These are phyloP conservation scores for Linum lewisii DNA, from an alignment of 345 rosid genomes.

Conservation along the genomic window DNA sequence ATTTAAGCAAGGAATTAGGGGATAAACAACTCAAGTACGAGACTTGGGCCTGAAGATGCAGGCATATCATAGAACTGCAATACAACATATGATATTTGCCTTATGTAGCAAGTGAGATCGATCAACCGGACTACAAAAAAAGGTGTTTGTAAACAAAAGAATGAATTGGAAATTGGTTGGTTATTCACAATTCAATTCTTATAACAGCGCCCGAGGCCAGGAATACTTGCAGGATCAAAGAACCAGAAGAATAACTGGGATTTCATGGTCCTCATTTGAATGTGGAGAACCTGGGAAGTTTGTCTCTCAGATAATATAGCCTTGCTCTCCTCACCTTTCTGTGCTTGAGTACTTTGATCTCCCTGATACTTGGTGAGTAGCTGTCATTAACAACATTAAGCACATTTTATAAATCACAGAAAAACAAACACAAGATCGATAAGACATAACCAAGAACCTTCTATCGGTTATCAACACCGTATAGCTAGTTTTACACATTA, in stretches of 20 bases:
- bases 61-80: neutral
- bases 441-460: no score
- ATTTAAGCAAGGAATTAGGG: no score
- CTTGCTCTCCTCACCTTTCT: conserved; percentile 85
- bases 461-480: no score
- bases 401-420: neutral
- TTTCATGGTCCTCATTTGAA: conserved; percentile 42
- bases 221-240: neutral
- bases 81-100: neutral
- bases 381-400: conserved; percentile 24
- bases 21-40: no score
- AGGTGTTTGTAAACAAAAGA: neutral
- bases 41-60: neutral
- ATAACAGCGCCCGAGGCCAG: neutral
- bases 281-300: conserved; percentile 86
- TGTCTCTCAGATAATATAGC: conserved; percentile 76
- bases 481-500: no score
- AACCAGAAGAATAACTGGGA: neutral
- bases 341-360: conserved; percentile 52
- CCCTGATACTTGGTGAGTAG: conserved; percentile 73
- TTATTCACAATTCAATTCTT: conserved; percentile 8
- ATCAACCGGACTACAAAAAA: conserved; percentile 7
- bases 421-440: neutral
- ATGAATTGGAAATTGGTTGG: neutral
- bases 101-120: conserved; percentile 4